Conservation (phyloP, 345 rosid genomes). For the Salix brachista region DNA sequence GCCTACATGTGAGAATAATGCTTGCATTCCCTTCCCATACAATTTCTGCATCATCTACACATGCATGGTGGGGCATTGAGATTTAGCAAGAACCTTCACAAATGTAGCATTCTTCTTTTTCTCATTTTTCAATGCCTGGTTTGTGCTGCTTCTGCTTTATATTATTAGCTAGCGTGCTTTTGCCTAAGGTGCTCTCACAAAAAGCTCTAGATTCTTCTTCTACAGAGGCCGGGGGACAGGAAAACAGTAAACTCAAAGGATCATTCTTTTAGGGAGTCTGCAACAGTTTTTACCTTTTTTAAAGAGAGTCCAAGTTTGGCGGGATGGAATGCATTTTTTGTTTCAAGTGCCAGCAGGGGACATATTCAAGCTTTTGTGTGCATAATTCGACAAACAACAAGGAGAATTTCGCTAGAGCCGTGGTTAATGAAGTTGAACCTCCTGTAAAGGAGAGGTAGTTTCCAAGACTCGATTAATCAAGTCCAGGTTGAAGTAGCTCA, state of each 20-base stretch:
- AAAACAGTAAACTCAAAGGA: background rate
- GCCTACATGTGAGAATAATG: background rate
- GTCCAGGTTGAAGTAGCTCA: conserved; percentile 12
- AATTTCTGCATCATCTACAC: background rate
- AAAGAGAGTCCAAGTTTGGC: background rate
- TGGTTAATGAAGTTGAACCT: background rate
- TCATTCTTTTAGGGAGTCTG: conserved; percentile 2
- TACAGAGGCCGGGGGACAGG: background rate
- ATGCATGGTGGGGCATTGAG: background rate
- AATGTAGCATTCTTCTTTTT: background rate
- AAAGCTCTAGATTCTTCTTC: background rate
- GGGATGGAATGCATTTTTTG: background rate
- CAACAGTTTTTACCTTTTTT: background rate
- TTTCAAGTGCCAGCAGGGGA: background rate
- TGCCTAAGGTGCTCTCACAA: background rate
- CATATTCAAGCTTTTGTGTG: conserved; percentile 2
- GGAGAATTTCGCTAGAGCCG: background rate
- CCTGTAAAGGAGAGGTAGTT: conserved; percentile 9
- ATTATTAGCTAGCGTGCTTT: background rate
- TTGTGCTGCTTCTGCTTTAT: background rate
- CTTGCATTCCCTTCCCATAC: background rate
- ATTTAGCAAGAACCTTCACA: background rate
- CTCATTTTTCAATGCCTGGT: background rate
- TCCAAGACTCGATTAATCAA: conserved; percentile 4
- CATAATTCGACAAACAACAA: background rate